These are phyloP conservation scores for Jacaranda copaia DNA, from an alignment of 257 asterid species.

Conservation along the genomic window DNA sequence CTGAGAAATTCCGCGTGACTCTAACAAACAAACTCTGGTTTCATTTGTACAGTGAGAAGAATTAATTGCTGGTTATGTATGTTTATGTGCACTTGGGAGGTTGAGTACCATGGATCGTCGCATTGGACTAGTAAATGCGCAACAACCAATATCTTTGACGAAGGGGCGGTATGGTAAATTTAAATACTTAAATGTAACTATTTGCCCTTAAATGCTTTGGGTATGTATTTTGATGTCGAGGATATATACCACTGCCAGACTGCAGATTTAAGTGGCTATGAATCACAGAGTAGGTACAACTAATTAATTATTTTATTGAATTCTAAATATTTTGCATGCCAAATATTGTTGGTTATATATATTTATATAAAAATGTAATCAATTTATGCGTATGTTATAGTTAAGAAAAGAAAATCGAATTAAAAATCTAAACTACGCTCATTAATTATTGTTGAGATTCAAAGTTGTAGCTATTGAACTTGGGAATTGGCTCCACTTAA, in stretches of 20 bases:
- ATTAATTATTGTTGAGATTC: too few species aligned
- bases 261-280: neutral
- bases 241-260: too few species aligned
- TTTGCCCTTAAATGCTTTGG: slow-evolving; percentile 29
- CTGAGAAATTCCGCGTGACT: slow-evolving; percentile 9
- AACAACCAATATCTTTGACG: slow-evolving; percentile 23
- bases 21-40: neutral
- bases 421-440: too few species aligned
- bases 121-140: slow-evolving; percentile 26
- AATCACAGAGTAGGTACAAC: neutral
- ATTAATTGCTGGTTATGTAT: slow-evolving; percentile 10
- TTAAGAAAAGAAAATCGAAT: too few species aligned
- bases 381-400: too few species aligned
- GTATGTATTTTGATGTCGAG: too few species aligned
- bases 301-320: neutral
- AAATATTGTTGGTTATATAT: too few species aligned
- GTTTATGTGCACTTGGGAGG: neutral
- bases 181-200: neutral
- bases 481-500: too few species aligned
- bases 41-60: neutral
- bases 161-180: slow-evolving; percentile 10
- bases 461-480: too few species aligned
- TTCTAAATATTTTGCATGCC: too few species aligned
- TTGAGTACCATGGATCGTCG: neutral
- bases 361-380: too few species aligned